Evolutionary conservation across 495 filamentous ascomycete species (phyloP), one percentile per base, ranked within the genome.

Genomic region (Penicillium tannophilum): DNA sequence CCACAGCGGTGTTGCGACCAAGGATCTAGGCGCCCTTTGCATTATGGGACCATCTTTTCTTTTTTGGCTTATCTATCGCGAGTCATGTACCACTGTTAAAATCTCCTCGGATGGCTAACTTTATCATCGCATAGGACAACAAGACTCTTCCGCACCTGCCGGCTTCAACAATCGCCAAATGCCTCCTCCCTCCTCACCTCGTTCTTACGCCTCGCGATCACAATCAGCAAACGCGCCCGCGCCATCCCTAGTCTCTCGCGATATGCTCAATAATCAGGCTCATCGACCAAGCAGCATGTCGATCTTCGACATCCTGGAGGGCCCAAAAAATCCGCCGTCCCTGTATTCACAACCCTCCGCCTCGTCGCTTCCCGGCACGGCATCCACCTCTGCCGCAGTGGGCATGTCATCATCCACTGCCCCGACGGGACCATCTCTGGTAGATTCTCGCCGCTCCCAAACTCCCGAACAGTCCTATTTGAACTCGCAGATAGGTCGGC

Each of bases 251-350:
- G 67, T 75, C 46, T 72, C 73, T 31, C 81, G 86, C 63, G 84
- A 89, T 60, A 72, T 79, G 52, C 74, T 78, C 12, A 67, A 74
- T 50, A 72, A 69, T 47, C 68, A 79, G 44, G 65, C 73, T 33
- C 76, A 82, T 69, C 82, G 85, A 41, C 82, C 82, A 10, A 89
- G 89, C 72, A 90, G 89, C 77, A 98, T 98, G 94, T 96, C 94
- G 20, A 98, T 98, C 65, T 94, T 91, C 9, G 90, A 94, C 20
- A 91, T 98, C 82, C 84, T 98, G 20, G 20, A 23, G 48, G 86
- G 82, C 51, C 72, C 77, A 12, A 84, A 83, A 52, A 83, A 90
- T 60, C 69, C 81, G 45, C 71, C 77, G 28, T 71, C 80, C 9
- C 81, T 84, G 31, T 87, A 88, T 60, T 76, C 77, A 55, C 79